These are phyloP conservation scores for Medicago arabica DNA, from an alignment of 306 rosid genomes.

Conservation along the genomic window DNA sequence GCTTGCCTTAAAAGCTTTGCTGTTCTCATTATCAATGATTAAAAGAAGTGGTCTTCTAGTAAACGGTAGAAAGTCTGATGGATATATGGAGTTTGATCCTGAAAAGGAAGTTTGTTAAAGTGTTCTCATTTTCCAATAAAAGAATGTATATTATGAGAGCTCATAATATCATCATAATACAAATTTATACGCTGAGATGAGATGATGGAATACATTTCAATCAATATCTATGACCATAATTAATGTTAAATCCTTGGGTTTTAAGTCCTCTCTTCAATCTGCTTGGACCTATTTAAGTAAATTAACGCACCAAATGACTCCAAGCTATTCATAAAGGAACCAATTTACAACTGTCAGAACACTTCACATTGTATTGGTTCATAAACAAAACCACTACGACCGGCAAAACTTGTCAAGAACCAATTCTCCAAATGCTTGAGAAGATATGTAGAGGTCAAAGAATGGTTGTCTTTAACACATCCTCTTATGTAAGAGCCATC, in stretches of 20 bases:
- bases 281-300: constrained; percentile 30
- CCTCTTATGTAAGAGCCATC: too few relatives aligned
- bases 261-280: constrained; percentile 34
- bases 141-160: constrained; percentile 23
- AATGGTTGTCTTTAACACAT: too few relatives aligned
- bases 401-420: too few relatives aligned
- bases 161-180: constrained; percentile 1
- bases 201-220: too few relatives aligned
- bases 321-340: background rate
- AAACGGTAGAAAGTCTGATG: constrained; percentile 84
- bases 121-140: constrained; percentile 35
- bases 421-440: too few relatives aligned
- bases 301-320: background rate
- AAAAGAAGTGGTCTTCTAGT: constrained; percentile 92
- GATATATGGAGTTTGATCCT: constrained; percentile 85
- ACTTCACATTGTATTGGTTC: constrained; percentile 7
- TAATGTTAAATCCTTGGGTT: constrained; percentile 31
- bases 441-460: too few relatives aligned
- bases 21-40: constrained; percentile 78
- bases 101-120: constrained; percentile 54
- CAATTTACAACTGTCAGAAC: background rate
- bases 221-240: constrained; percentile 1
- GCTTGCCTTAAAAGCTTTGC: constrained; percentile 91
- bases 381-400: background rate
- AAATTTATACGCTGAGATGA: background rate